Base-by-base conservation (phyloP, 495 filamentous ascomycete genomes). In the Penicillium ochrochloron region DNA sequence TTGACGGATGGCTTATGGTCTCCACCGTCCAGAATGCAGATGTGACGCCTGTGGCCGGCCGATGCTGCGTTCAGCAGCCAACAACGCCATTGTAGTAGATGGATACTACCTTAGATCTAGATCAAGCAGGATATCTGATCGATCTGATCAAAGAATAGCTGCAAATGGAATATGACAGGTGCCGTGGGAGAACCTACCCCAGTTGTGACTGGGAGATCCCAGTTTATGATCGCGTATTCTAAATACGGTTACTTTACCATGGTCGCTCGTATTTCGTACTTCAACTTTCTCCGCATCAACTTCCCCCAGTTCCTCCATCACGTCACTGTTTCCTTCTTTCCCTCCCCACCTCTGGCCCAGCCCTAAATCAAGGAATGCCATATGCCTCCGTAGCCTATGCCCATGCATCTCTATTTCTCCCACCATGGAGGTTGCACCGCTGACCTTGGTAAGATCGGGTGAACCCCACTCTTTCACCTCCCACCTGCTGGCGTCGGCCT, bases 381-480 rank as follows among this genome's bases (percentile, higher is more conserved):
- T 50, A 54, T 34, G 27, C 27, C 42, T n/a, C 50, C 23, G n/a
- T 37, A 25, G n/a, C 35, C 34, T 27, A 48, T 41, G 27, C 54
- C 35, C 34, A 46, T 31, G 27, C 57, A 42, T 51, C 17, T 29
- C 23, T 56, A 25, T 44, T 7, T 58, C 23, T 60, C 14, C 25
- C 46, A 59, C 14, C 54, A 90, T 90, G 85, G 89, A 91, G 71
- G 71, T 80, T 27, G 82, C 88, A 64, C 85, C 86, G 27, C 72
- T 91, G 31, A 88, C 82, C 29, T 64, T 86, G 74, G 87, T 88
- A 76, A 62, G 78, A 39, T 62, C 51, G 35, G 39, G 25, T 31
- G 46, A 8, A 42, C 50, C 33, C 53, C 46, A 33, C 34, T 48
- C 42, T 21, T 3, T 15, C n/a, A 19, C 41, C 33, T 34, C 10